phyloP scores from a whole-genome alignment of 495 filamentous ascomycete species.

The Friedmanniomyces simplex region DNA sequence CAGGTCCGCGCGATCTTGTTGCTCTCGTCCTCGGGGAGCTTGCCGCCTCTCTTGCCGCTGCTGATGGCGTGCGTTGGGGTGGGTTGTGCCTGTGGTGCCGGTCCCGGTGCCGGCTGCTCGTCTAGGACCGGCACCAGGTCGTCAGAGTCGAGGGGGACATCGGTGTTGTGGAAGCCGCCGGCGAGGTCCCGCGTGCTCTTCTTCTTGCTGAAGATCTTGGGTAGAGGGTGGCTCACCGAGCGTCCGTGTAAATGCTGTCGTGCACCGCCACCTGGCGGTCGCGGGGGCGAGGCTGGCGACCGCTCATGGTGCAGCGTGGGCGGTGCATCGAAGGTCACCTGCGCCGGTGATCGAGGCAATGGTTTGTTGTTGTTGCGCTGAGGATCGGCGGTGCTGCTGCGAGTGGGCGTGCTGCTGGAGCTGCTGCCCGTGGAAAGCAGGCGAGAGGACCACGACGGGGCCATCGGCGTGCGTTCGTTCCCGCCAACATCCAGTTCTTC shows the following conservation, averaged over 20 bases:
- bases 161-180: slow-evolving; percentile 11
- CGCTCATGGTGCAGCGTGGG: slow-evolving; percentile 14
- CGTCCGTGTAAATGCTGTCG: slow-evolving; percentile 16
- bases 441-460: slow-evolving; percentile 23
- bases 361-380: slow-evolving; percentile 13
- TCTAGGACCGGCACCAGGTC: slow-evolving; percentile 18
- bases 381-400: slow-evolving; percentile 2
- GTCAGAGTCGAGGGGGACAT: slow-evolving; percentile 17
- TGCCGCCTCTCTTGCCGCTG: slow-evolving; percentile 14
- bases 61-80: slow-evolving; percentile 6
- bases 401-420: not conserved
- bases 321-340: slow-evolving; percentile 10
- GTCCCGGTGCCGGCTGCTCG: not conserved
- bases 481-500: not conserved
- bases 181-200: slow-evolving; percentile 18
- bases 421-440: slow-evolving; percentile 11
- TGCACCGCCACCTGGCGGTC: not conserved
- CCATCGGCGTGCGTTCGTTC: slow-evolving; percentile 6
- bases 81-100: no score
- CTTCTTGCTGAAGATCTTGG: slow-evolving; percentile 18
- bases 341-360: slow-evolving; percentile 12
- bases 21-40: slow-evolving; percentile 18
- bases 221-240: slow-evolving; percentile 22
- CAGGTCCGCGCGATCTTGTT: slow-evolving; percentile 39
- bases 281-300: slow-evolving; percentile 3